These are phyloP conservation scores for Paramyrothecium sp. DNA, from an alignment of 2,329 filamentous ascomycete genomes.

Conservation along the genomic window DNA sequence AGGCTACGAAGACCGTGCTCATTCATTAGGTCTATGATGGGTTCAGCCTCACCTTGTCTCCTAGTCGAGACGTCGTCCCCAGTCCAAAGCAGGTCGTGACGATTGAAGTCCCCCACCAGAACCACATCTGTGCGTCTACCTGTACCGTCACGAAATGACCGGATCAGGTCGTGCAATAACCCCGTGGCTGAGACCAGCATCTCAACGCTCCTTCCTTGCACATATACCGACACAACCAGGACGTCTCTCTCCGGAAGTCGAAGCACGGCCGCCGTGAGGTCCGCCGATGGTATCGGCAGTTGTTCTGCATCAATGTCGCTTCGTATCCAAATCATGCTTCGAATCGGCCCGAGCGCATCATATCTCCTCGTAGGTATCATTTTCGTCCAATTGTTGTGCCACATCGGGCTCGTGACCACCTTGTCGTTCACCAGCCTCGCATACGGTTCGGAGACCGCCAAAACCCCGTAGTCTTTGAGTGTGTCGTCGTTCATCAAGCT, in stretches of 20 bases:
- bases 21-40: not conserved
- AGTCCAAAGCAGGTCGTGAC: not conserved
- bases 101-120: no score
- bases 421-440: constrained; percentile 2
- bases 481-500: constrained; percentile 10
- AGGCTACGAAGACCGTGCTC: constrained; percentile 22
- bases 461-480: constrained; percentile 3
- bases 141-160: not conserved
- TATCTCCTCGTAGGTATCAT: constrained; percentile 4
- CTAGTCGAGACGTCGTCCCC: not conserved
- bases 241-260: constrained; percentile 1
- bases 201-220: not conserved
- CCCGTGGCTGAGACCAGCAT: not conserved
- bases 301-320: constrained; percentile 1
- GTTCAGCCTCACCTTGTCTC: constrained; percentile 1
- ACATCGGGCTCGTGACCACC: constrained; percentile 3
- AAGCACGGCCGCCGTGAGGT: not conserved
- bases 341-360: constrained; percentile 1
- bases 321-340: constrained; percentile 2
- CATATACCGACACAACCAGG: not conserved
- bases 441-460: constrained; percentile 7
- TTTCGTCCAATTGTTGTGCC: constrained; percentile 4
- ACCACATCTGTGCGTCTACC: constrained; percentile 1
- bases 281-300: constrained; percentile 1
- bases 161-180: not conserved